These are phyloP conservation scores for Delonix regia DNA, from an alignment of 306 rosid genomes.

Conservation along the genomic window DNA sequence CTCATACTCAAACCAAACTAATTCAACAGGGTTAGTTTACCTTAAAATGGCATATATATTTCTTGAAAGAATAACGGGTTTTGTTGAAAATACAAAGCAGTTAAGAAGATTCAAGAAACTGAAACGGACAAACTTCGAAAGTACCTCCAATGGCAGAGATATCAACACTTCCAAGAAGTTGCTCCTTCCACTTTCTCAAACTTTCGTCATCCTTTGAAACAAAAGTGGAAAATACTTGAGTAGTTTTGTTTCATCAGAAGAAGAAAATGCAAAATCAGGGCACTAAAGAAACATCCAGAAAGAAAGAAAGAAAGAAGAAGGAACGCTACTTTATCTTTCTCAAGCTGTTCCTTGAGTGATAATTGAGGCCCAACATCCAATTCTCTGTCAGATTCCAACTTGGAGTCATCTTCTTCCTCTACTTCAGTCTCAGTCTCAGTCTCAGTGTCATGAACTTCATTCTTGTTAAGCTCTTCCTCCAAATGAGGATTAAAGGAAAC, in stretches of 20 bases:
- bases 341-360: slow-evolving; percentile 91
- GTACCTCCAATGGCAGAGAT: slow-evolving; percentile 65
- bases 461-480: slow-evolving; percentile 51
- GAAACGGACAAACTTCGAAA: not conserved
- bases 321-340: slow-evolving; percentile 73
- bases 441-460: slow-evolving; percentile 15
- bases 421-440: slow-evolving; percentile 34
- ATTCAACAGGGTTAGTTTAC: slow-evolving; percentile 2
- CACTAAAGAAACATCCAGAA: slow-evolving; percentile 9
- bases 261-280: not conserved
- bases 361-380: slow-evolving; percentile 80
- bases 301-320: not conserved
- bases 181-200: slow-evolving; percentile 75
- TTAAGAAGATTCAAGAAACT: not conserved
- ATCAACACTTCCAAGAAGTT: slow-evolving; percentile 69
- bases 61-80: not conserved
- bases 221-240: not conserved
- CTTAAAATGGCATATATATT: not conserved
- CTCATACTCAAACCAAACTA: slow-evolving; percentile 18
- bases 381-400: slow-evolving; percentile 49
- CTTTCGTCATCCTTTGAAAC: slow-evolving; percentile 62
- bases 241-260: not conserved
- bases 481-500: slow-evolving; percentile 46
- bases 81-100: not conserved
- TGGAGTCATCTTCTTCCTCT: slow-evolving; percentile 56